Conservation (phyloP, 768 basidiomycete genomes). For the Boletus rex-veris region DNA sequence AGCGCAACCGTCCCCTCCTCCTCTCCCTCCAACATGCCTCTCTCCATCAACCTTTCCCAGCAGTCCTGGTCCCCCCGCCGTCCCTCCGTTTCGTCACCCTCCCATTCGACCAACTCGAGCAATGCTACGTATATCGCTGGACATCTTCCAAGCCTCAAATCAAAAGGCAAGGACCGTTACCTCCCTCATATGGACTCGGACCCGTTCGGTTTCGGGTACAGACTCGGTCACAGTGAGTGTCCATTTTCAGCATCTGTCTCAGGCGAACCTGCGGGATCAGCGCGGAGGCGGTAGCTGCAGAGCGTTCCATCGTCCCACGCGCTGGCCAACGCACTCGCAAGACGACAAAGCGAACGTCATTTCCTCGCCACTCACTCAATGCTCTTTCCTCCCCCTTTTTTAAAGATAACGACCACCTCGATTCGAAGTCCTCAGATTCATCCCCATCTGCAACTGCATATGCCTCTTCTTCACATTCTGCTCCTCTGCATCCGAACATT, state of each 20-base stretch:
- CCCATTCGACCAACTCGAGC: slow-evolving; percentile 1
- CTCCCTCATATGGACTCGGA: slow-evolving; percentile 1
- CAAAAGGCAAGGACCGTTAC: slow-evolving; percentile 18
- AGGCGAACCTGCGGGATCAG: background rate
- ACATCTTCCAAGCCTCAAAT: background rate
- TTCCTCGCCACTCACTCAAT: slow-evolving; percentile 6
- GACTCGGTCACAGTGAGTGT: slow-evolving; percentile 15
- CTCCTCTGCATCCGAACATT: slow-evolving; percentile 2
- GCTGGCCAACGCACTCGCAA: slow-evolving; percentile 2
- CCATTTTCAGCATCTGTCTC: background rate
- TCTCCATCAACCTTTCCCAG: slow-evolving; percentile 8
- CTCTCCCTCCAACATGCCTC: slow-evolving; percentile 14
- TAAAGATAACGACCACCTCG: slow-evolving; percentile 19
- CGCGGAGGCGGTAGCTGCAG: background rate
- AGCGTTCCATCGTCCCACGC: background rate
- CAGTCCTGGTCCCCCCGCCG: slow-evolving; percentile 24
- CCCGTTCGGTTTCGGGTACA: slow-evolving; percentile 1
- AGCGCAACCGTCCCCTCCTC: background rate
- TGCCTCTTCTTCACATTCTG: slow-evolving; percentile 9
- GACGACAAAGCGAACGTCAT: background rate
- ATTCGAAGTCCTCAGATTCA: slow-evolving; percentile 12
- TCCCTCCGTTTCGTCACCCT: slow-evolving; percentile 12
- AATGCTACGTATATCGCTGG: background rate
- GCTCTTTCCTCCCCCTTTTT: background rate
- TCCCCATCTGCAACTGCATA: slow-evolving; percentile 13